phyloP scores from a whole-genome alignment of 2,329 filamentous ascomycete genomes.

The Pestalotiopsis fici region DNA sequence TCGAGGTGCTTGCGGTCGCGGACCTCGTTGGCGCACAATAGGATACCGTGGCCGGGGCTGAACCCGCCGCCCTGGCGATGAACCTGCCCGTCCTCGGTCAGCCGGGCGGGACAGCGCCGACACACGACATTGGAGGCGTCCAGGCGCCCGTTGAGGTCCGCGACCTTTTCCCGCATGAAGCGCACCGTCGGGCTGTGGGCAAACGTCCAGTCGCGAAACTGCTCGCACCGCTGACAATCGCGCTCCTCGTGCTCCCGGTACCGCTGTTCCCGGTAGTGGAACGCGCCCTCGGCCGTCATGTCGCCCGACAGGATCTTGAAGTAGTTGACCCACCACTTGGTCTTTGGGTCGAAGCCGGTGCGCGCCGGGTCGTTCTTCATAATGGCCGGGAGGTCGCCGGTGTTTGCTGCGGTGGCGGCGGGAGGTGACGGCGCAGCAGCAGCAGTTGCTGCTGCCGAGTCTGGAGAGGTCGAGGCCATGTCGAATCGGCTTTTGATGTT shows the following conservation, averaged over 20 bases:
- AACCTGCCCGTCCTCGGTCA: slow-evolving; percentile 59
- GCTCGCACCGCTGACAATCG: slow-evolving; percentile 81
- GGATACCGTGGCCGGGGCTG: slow-evolving; percentile 80
- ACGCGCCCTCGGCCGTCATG: slow-evolving; percentile 67
- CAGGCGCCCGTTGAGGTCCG: slow-evolving; percentile 75
- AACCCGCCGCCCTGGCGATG: slow-evolving; percentile 79
- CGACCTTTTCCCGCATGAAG: slow-evolving; percentile 83
- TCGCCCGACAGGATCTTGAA: slow-evolving; percentile 78
- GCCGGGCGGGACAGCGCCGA: slow-evolving; percentile 68
- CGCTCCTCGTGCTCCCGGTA: slow-evolving; percentile 74
- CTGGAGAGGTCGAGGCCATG: not conserved
- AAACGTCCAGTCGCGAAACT: slow-evolving; percentile 81
- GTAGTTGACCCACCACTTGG: slow-evolving; percentile 76
- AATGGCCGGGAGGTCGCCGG: slow-evolving; percentile 29
- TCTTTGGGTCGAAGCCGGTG: slow-evolving; percentile 64
- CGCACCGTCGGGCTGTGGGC: slow-evolving; percentile 82
- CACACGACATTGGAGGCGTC: slow-evolving; percentile 78
- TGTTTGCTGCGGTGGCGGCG: slow-evolving; percentile 11
- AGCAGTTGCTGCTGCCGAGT: not conserved
- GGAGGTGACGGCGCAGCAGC: slow-evolving; percentile 9
- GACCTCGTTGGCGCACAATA: slow-evolving; percentile 92
- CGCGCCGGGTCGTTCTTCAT: slow-evolving; percentile 59
- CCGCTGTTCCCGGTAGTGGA: slow-evolving; percentile 76
- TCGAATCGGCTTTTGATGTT: not conserved
- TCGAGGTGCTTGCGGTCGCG: slow-evolving; percentile 79